Evolutionary conservation across 371 early-diverging fungal genomes (phyloP).

Genomic region (Parasitella parasitica): DNA sequence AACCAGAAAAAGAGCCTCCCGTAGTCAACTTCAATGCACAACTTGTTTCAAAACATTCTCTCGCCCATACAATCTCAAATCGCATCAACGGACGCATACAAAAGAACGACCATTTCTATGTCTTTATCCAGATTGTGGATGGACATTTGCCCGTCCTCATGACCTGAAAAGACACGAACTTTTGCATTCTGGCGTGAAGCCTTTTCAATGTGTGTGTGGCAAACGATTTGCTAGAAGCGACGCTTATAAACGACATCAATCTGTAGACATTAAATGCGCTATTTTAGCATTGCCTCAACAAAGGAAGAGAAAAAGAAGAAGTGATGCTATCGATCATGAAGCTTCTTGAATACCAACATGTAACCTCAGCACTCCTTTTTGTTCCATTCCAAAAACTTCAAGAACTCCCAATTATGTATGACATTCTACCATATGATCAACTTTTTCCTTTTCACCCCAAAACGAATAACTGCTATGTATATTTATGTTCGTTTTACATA

Average conservation of each 20-base stretch:
- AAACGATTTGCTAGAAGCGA: constrained; percentile 75
- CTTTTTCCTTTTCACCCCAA: too few relatives aligned
- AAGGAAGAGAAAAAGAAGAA: neutral
- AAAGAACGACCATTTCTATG: constrained; percentile 73
- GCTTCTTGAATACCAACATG: too few relatives aligned
- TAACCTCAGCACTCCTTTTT: too few relatives aligned
- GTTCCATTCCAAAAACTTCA: too few relatives aligned
- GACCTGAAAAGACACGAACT: constrained; percentile 81
- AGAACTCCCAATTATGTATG: too few relatives aligned
- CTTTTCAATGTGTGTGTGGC: constrained; percentile 60
- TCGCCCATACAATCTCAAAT: constrained; percentile 78
- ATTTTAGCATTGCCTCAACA: neutral
- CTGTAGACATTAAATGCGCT: constrained; percentile 16
- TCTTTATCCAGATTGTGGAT: constrained; percentile 45
- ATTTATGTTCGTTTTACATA: too few relatives aligned
- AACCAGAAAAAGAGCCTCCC: neutral
- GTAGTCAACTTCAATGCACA: constrained; percentile 3
- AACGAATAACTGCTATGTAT: too few relatives aligned
- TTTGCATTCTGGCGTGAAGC: constrained; percentile 62
- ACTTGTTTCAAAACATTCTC: constrained; percentile 59
- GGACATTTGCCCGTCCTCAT: constrained; percentile 68
- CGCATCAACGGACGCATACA: constrained; percentile 74
- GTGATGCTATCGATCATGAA: too few relatives aligned
- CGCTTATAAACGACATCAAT: constrained; percentile 62
- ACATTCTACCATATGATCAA: too few relatives aligned